Evolutionary conservation across 2,329 filamentous ascomycete genomes (phyloP).

Genomic region (Xenosphaeropsis pyriputrescens): DNA sequence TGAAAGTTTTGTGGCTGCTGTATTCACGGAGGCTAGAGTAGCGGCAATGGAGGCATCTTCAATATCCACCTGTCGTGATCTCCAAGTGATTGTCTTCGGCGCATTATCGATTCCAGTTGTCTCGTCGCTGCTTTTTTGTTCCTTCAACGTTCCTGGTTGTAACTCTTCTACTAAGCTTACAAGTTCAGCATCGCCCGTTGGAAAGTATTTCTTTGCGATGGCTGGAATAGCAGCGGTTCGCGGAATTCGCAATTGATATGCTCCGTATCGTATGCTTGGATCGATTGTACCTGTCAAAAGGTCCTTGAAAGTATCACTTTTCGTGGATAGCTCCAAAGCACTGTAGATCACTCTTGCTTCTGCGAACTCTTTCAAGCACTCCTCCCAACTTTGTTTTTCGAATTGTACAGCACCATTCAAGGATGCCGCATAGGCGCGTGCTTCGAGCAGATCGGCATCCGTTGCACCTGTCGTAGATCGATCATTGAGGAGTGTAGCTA

Average conservation of each 20-base stretch:
- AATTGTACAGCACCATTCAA: conserved; percentile 67
- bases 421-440: conserved; percentile 66
- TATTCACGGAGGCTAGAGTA: conserved; percentile 57
- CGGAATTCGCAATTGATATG: conserved; percentile 80
- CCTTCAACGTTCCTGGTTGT: conserved; percentile 51
- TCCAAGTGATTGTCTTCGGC: conserved; percentile 72
- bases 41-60: conserved; percentile 88
- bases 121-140: conserved; percentile 35
- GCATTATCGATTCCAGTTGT: conserved; percentile 36
- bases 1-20: conserved; percentile 32
- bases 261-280: conserved; percentile 84
- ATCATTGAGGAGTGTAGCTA: conserved; percentile 53
- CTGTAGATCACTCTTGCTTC: conserved; percentile 71
- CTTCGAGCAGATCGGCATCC: conserved; percentile 65
- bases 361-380: conserved; percentile 62
- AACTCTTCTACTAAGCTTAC: conserved; percentile 55
- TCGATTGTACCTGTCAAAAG: conserved; percentile 77
- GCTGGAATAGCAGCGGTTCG: conserved; percentile 69
- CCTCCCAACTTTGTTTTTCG: conserved; percentile 77
- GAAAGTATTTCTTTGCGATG: conserved; percentile 69
- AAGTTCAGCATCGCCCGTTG: conserved; percentile 44
- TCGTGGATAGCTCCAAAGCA: conserved; percentile 49
- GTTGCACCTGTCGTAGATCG: conserved; percentile 47
- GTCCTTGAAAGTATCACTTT: conserved; percentile 73
- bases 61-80: conserved; percentile 70